Conservation (phyloP, 1,139 yeast species). For the Suhomyces choctaworum region DNA sequence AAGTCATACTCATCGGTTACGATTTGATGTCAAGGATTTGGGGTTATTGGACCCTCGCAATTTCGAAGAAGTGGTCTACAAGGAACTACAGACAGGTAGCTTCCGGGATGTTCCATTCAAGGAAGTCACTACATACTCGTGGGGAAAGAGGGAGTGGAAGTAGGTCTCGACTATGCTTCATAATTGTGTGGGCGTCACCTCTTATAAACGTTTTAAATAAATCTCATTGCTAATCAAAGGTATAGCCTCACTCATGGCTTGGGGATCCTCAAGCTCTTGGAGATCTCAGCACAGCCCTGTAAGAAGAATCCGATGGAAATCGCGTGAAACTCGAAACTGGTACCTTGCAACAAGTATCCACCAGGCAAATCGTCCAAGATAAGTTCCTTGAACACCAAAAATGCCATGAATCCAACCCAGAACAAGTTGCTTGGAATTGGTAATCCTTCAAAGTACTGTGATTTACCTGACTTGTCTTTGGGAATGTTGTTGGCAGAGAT, state of each 20-base stretch:
- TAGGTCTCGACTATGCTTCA: no score
- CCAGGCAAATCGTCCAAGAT: slow-evolving; percentile 59
- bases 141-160: neutral
- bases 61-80: slow-evolving; percentile 28
- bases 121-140: slow-evolving; percentile 19
- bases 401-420: slow-evolving; percentile 73
- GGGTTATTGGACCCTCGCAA: slow-evolving; percentile 46
- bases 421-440: slow-evolving; percentile 89
- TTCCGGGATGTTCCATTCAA: slow-evolving; percentile 28
- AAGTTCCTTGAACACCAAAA: slow-evolving; percentile 53
- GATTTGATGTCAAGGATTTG: slow-evolving; percentile 26
- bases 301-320: slow-evolving; percentile 61
- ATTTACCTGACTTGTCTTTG: slow-evolving; percentile 79
- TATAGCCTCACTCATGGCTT: slow-evolving; percentile 73
- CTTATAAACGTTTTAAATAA: no score
- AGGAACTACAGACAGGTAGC: slow-evolving; percentile 27
- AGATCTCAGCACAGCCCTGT: slow-evolving; percentile 90
- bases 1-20: slow-evolving; percentile 32
- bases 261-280: slow-evolving; percentile 88
- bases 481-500: slow-evolving; percentile 93
- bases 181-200: no score
- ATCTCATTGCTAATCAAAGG: no score
- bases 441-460: slow-evolving; percentile 86
- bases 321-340: slow-evolving; percentile 74
- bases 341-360: slow-evolving; percentile 56